phyloP scores from a whole-genome alignment of 2,329 filamentous ascomycete species.

The Magnaporthiopsis incrustans region DNA sequence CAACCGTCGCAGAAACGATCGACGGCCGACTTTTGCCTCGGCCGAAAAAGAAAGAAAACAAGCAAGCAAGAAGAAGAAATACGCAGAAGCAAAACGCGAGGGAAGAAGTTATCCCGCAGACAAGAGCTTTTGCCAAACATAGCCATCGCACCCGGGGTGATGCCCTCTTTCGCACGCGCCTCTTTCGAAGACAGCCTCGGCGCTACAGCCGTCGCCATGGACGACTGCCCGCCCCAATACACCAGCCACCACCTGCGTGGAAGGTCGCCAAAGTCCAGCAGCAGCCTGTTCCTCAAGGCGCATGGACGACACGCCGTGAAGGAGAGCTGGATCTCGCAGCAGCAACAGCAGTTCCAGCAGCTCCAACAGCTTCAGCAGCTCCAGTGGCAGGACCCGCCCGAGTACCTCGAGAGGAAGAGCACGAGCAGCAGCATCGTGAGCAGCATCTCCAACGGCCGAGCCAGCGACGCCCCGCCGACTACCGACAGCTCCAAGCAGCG shows the following conservation, averaged over 20 bases:
- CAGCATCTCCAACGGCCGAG: slow-evolving; percentile 12
- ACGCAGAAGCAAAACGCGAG: background rate
- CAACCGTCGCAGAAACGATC: too few species aligned
- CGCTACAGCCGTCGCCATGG: background rate
- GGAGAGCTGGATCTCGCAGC: slow-evolving; percentile 5
- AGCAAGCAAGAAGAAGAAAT: background rate
- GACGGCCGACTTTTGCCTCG: too few species aligned
- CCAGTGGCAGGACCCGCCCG: background rate
- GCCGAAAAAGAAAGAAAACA: too few species aligned
- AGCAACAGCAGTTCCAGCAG: background rate
- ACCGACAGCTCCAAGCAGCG: slow-evolving; percentile 16
- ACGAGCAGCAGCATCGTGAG: slow-evolving; percentile 7
- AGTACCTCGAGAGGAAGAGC: slow-evolving; percentile 6
- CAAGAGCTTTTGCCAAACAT: background rate
- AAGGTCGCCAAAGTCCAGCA: background rate
- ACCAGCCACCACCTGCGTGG: background rate
- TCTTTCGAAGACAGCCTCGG: background rate
- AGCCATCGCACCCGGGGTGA: slow-evolving; percentile 17
- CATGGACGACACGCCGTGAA: background rate
- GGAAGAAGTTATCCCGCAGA: background rate
- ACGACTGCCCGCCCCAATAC: background rate
- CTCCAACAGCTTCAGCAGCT: background rate
- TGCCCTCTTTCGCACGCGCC: slow-evolving; percentile 6
- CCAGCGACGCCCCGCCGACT: slow-evolving; percentile 13
- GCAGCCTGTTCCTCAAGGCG: background rate